Conservation (phyloP, 179 eudicot species). For the Corrigiola litoralis region DNA sequence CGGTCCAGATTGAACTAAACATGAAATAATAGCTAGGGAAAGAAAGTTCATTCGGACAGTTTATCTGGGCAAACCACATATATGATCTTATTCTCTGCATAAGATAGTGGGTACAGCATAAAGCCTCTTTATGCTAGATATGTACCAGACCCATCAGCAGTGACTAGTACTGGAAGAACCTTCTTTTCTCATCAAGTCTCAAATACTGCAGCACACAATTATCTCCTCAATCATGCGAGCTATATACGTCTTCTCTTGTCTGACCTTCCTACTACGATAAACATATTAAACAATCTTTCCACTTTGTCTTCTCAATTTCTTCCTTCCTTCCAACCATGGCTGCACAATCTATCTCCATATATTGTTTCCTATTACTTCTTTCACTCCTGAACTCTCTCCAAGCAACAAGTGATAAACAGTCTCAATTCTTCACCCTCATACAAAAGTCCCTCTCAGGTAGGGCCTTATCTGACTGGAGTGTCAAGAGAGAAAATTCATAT, state of each 20-base stretch:
- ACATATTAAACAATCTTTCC: conserved; percentile 18
- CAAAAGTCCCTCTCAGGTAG: conserved; percentile 53
- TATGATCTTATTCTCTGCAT: conserved; percentile 48
- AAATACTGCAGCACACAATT: conserved; percentile 19
- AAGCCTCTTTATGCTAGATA: conserved; percentile 58
- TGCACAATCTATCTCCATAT: conserved; percentile 20
- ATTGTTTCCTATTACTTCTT: conserved; percentile 29
- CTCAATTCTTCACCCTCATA: conserved; percentile 58
- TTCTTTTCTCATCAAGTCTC: conserved; percentile 31
- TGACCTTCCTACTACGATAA: conserved; percentile 40
- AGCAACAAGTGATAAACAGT: conserved; percentile 35
- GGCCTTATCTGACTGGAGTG: conserved; percentile 47
- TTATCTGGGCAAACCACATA: conserved; percentile 29
- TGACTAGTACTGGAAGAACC: conserved; percentile 38
- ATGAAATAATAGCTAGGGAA: conserved; percentile 16
- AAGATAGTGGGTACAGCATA: conserved; percentile 57
- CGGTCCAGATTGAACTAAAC: conserved; percentile 17
- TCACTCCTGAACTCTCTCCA: conserved; percentile 23
- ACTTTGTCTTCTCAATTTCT: conserved; percentile 1
- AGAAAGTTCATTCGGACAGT: conserved; percentile 30
- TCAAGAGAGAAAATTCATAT: conserved; percentile 26
- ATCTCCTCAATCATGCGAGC: conserved; percentile 56
- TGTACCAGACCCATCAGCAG: conserved; percentile 24
- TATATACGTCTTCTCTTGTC: conserved; percentile 51
- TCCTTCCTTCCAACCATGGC: conserved; percentile 37